Base-by-base conservation (phyloP, 179 eudicot genomes). In the Gypsophila paniculata region DNA sequence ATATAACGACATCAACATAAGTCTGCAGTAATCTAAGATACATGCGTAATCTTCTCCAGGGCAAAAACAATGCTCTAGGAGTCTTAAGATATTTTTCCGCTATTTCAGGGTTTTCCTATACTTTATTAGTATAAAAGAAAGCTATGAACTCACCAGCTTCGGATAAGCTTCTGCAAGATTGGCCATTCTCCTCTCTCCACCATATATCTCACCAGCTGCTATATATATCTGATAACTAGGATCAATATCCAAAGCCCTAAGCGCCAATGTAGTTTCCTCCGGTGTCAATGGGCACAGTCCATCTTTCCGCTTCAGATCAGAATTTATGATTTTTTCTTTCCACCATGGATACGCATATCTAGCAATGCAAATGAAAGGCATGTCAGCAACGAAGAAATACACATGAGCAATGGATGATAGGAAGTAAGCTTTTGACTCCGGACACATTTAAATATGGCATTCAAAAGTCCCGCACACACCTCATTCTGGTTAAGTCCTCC, bases 261-360 rank as follows among this genome's bases (percentile, higher is more conserved):
- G 77, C 15, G 86, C 82, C 64, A 89, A 86, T 23, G 86, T 81
- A 75, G 96, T 89, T 78, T 89, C 96, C 74, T 89, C 96, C 4
- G 96, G 96, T 5, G 96, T 89, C 74, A 89, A 80, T 13, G 96
- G 96, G 54, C 96, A 89, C 54, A 86, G 81, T 58, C 96, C 96
- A 63, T 87, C 96, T 78, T 80, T 86, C 73, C 96, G 81, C 73
- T 88, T 89, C 75, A 85, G 69, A 39, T 84, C 89, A 58, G 96
- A 89, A 68, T 88, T 82, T 72, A 89, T 89, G 21, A 87, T 83
- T 72, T 89, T 89, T 82, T 89, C 96, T 74, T 88, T 89, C 96
- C 96, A 89, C 96, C 96, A 89, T 7, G 96, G 96, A 76, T 87
- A 87, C 62, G 96, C 91, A 81, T 89, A 89, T 81, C 96, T 89